Evolutionary conservation across 2,329 filamentous ascomycete genomes (phyloP), one percentile per base, ranked within the genome.

Genomic region (Beauveria bassiana): DNA sequence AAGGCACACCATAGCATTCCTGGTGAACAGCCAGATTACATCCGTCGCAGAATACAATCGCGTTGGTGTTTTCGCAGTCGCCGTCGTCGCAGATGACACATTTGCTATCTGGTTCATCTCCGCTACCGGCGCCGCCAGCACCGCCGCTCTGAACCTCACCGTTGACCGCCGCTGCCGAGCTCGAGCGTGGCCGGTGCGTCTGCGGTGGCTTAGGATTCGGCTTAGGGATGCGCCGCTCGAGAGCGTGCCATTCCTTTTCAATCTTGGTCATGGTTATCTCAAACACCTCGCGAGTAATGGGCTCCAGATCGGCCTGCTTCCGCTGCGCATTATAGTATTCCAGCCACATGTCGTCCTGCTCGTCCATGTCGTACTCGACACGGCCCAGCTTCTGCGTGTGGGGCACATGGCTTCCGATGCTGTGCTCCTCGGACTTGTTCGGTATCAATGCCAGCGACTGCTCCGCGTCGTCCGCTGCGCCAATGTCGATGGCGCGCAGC

Each of bases 281-380:
- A 70, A 99, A 97, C 56, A 97, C 86, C 65, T 96, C 93, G 22
- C 93, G 90, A 54, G 93, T 96, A 68, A 99, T 95, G 2, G 86
- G 81, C 67, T 96, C 91, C 24, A 91, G 85, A 51, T 88, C 86
- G 66, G 89, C 84, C 26, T 84, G 81, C 71, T 87, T 90, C 62
- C 95, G 86, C 68, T 89, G 86, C 14, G 79, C 77, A 69, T 99
- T 99, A 71, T 93, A 86, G 45, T 86, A 84, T 67, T 95, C 89
- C 28, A 99, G 79, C 95, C 95, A 99, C 77, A 93, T 91, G 67
- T 96, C 92, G 72, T 99, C 95, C 71, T 99, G 95, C 75, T 99
- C 95, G 70, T 99, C 95, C 95, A 99, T 99, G 73, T 99, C 95
- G 72, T 99, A 99, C 72, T 99, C 95, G 22, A 99, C 95, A 61